Evolutionary conservation across 352 stramenopile species (phyloP), one percentile per base, ranked within the genome.

Genomic region (Phytophthora rubi): DNA sequence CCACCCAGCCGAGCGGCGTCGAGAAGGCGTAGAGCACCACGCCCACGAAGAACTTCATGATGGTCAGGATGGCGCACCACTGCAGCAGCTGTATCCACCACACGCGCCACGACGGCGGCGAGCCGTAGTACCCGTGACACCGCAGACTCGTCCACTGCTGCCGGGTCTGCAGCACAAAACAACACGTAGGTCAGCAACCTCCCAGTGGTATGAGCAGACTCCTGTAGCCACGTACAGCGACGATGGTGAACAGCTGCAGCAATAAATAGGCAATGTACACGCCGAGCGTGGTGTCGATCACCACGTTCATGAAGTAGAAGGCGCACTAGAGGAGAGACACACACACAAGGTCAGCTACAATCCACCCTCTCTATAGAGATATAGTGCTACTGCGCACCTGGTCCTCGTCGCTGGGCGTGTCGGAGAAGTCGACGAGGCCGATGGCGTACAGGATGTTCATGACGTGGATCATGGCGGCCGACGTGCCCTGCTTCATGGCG

Each of bases 221-320:
- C 15, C 2, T 42, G n/a, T 35, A 62, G 35, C 8, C 7, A 73
- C 77, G 30, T 69, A 93, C 84, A 21, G 84, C 86, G 37, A 92
- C 15, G 15, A 76, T 37, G 23, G 83, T 91, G 9, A 87, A 75
- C 23, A 90, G 37, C 53, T 89, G 81, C 21, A 94, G 66, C 54
- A 93, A 79, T 67, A 92, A 68, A 76, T 90, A 95, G 12, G 86
- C 87, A 67, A 95, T 88, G 64, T 93, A 90, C 37, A 95, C 85
- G 62, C 87, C 87, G 18, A 95, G 70, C 21, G 85, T 92, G 37
- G 87, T 95, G 71, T 93, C 87, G 53, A 95, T 89, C 61, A 90
- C 81, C 8, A 95, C 87, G 60, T 93, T 95, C 80, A 95, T 91
- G 60, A 95, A 95, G 76, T 95, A 95, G 54, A 92, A 93, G 49